phyloP scores from a whole-genome alignment of 2,329 filamentous ascomycete species.

The Xylariaceae sp. region DNA sequence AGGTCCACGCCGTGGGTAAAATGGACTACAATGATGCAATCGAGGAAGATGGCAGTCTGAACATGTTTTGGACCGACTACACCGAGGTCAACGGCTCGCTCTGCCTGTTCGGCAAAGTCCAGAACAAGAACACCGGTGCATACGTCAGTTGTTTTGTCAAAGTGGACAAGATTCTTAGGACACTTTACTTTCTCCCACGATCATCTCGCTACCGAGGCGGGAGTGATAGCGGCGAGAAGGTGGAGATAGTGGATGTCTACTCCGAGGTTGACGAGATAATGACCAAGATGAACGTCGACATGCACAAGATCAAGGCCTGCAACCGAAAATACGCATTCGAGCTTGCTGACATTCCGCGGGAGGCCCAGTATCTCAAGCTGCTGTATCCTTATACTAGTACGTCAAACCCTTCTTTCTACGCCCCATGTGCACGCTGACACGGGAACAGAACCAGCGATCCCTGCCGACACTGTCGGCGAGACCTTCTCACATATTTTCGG shows the following conservation, averaged over 20 bases:
- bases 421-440: conserved; percentile 16
- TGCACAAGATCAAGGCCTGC: conserved; percentile 91
- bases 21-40: conserved; percentile 77
- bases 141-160: conserved; percentile 95
- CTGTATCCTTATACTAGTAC: conserved; percentile 84
- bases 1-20: conserved; percentile 67
- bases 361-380: conserved; percentile 90
- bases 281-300: conserved; percentile 75
- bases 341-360: conserved; percentile 76
- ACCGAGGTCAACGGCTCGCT: conserved; percentile 86
- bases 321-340: conserved; percentile 95
- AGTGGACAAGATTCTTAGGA: conserved; percentile 87
- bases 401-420: conserved; percentile 21
- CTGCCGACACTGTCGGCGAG: conserved; percentile 68
- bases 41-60: conserved; percentile 87
- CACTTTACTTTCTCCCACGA: conserved; percentile 87
- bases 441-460: conserved; percentile 56
- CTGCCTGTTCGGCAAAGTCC: conserved; percentile 92
- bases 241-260: conserved; percentile 86
- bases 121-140: conserved; percentile 72
- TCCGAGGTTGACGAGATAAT: conserved; percentile 83
- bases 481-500: conserved; percentile 95
- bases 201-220: conserved; percentile 53
- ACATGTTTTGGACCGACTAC: conserved; percentile 97
- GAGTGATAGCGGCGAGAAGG: conserved; percentile 66